Base-by-base conservation (phyloP, 2,329 filamentous ascomycete genomes). In the Sarocladium oryzae region DNA sequence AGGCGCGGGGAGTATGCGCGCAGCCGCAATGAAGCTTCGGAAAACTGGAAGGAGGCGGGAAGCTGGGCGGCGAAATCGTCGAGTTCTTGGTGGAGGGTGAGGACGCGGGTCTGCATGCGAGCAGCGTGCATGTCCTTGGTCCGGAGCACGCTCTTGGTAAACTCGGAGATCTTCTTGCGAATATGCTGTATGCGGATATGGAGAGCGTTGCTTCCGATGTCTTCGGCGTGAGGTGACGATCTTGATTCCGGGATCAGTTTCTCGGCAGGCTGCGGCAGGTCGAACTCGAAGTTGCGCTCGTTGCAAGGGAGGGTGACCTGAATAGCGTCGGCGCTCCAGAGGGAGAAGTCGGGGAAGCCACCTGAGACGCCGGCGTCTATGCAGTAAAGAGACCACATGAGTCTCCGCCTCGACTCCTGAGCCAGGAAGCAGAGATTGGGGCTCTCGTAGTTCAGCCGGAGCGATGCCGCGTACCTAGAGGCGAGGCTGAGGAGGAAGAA, bases 151-250 rank as follows among this genome's bases (percentile, higher is more conserved):
- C 71, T 67, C 51, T 77, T 76, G 5, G 75, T 76, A 52, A 76
- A 78, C 55, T 79, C 76, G 56, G 77, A 65, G 16, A 81, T 78
- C 48, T 75, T 69, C 32, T 76, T 74, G 43, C 77, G 72, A 57
- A 81, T 71, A 61, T 77, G 76, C 36, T 78, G 68, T 37, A 81
- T 76, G 48, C 78, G 75, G 15, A 81, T 73, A 45, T 81, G 77
- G 26, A 81, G 69, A 2, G 78, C 78, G 18, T 80, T 60, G 50
- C 78, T 79, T 5, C 78, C 78, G 9, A 79, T 69, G 45, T 79
- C 76, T 51, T 81, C 77, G 2, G 74, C 70, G 7, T 64, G 63
- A 1, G 71, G 65, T 4, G 46, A 36, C 4, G 30, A n/a, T 37
- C 15, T 26, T 15, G 30, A 24, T 23, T 70, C 68, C 1, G 73